Evolutionary conservation across 2,329 filamentous ascomycete genomes (phyloP).

Genomic region (Truncatella angustata): DNA sequence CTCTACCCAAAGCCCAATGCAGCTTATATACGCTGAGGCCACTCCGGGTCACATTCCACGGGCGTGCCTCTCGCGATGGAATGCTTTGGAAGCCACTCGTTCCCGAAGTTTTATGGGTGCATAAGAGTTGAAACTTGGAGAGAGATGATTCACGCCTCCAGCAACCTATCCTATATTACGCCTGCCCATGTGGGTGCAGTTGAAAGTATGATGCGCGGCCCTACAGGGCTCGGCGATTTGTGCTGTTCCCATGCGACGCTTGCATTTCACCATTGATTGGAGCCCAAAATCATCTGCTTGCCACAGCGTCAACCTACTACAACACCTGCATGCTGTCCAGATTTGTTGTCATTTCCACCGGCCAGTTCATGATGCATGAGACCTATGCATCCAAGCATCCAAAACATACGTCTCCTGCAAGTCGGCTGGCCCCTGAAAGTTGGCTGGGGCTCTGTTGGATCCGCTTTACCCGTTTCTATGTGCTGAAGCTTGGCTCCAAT

Average conservation of each 20-base stretch:
- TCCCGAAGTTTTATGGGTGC: no score
- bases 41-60: no score
- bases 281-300: background rate
- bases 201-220: background rate
- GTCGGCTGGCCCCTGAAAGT: background rate
- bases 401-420: background rate
- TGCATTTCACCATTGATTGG: background rate
- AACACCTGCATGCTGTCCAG: background rate
- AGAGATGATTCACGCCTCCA: no score
- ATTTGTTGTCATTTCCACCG: background rate
- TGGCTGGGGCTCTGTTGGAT: background rate
- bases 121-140: no score
- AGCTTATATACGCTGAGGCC: no score
- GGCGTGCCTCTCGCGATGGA: no score
- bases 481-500: constrained; percentile 6
- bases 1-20: no score
- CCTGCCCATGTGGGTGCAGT: background rate
- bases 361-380: background rate
- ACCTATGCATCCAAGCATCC: background rate
- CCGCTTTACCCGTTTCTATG: background rate
- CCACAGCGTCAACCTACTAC: background rate
- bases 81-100: no score
- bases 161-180: no score
- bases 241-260: background rate
- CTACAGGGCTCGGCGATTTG: background rate